Evolutionary conservation across 371 early-diverging fungal species (phyloP).

Genomic region (Amoeboaphelidium protococcarum): DNA sequence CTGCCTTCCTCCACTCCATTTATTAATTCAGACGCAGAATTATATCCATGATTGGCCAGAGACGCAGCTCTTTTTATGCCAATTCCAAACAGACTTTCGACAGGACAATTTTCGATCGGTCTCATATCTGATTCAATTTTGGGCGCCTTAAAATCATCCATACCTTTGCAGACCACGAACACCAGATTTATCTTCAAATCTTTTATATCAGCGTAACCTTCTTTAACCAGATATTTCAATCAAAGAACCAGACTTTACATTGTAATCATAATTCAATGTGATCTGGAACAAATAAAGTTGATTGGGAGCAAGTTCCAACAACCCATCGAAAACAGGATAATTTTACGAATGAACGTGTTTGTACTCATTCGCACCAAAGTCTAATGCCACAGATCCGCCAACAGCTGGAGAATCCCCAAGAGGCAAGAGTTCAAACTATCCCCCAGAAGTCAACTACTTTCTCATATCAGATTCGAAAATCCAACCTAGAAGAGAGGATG

Average conservation of each 20-base stretch:
- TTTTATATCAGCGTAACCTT: neutral
- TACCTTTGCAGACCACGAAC: neutral
- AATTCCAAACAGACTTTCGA: too few species aligned
- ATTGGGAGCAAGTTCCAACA: neutral
- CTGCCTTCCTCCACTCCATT: too few species aligned
- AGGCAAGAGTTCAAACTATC: neutral
- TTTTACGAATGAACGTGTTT: neutral
- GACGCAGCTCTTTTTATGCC: too few species aligned
- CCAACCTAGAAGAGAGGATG: neutral
- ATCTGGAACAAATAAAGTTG: neutral
- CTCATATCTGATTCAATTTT: neutral
- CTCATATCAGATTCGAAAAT: neutral
- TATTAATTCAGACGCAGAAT: too few species aligned
- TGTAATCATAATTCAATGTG: neutral
- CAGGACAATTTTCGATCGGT: too few species aligned
- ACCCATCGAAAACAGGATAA: neutral
- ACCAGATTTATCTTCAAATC: neutral
- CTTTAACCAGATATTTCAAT: neutral
- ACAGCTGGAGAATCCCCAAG: neutral
- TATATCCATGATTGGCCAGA: too few species aligned
- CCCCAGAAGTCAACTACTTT: neutral
- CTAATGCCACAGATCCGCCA: neutral
- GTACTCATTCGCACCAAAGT: neutral
- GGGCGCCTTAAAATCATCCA: neutral
- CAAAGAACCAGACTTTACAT: neutral